Evolutionary conservation across 1,284 basidiomycete species (phyloP).

Genomic region (Papiliotrema flavescens): DNA sequence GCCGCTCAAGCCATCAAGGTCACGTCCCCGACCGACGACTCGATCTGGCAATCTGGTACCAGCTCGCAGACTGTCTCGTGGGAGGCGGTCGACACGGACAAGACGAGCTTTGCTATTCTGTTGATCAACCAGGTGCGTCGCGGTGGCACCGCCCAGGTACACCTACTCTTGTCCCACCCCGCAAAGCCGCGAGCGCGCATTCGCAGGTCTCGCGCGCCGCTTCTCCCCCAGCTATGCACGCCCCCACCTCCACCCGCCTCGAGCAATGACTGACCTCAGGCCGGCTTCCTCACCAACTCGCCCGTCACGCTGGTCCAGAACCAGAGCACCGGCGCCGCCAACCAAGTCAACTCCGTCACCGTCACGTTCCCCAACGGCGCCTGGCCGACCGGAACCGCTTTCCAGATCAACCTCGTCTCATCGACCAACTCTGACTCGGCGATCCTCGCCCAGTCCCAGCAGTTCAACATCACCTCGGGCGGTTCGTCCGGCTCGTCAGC

Average conservation of each 20-base stretch:
- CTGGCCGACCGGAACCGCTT: slow-evolving; percentile 41
- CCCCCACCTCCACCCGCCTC: neutral
- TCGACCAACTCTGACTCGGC: slow-evolving; percentile 49
- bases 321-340: slow-evolving; percentile 32
- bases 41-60: slow-evolving; percentile 56
- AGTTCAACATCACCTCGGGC: slow-evolving; percentile 52
- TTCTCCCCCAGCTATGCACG: no score
- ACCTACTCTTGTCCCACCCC: no score
- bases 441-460: slow-evolving; percentile 56
- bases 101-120: slow-evolving; percentile 63
- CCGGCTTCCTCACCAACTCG: slow-evolving; percentile 34
- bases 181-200: neutral
- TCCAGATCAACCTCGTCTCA: slow-evolving; percentile 67
- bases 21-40: slow-evolving; percentile 53
- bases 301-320: slow-evolving; percentile 36
- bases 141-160: no score
- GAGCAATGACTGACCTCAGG: slow-evolving; percentile 10
- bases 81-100: slow-evolving; percentile 63
- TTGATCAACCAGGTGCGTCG: slow-evolving; percentile 61
- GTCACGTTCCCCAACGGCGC: slow-evolving; percentile 30
- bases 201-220: neutral
- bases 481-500: slow-evolving; percentile 6
- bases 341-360: slow-evolving; percentile 23
- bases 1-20: slow-evolving; percentile 60
- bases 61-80: slow-evolving; percentile 62